Evolutionary conservation across 257 asterid species (phyloP).

Genomic region (Nicotiana noctiflora): DNA sequence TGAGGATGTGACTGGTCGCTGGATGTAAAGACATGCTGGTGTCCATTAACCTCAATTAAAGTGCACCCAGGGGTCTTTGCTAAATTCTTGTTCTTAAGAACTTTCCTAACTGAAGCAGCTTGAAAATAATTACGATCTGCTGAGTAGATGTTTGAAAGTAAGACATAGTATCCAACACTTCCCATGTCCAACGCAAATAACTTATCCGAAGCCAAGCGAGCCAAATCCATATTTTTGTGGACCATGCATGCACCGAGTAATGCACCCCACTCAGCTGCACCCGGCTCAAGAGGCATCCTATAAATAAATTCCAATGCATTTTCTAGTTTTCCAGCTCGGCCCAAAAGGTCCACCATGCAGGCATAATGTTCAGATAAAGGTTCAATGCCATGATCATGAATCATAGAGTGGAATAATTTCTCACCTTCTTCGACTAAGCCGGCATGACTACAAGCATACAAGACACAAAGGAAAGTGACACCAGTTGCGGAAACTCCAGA

Average conservation of each 20-base stretch:
- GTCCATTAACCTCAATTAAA: slow-evolving; percentile 67
- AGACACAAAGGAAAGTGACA: slow-evolving; percentile 59
- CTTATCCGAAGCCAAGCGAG: slow-evolving; percentile 58
- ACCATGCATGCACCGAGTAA: slow-evolving; percentile 81
- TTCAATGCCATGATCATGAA: slow-evolving; percentile 40
- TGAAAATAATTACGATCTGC: slow-evolving; percentile 53
- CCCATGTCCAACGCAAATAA: slow-evolving; percentile 65
- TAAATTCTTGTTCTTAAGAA: slow-evolving; percentile 49
- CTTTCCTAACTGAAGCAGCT: slow-evolving; percentile 71
- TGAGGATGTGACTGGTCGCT: slow-evolving; percentile 59
- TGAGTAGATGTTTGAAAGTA: slow-evolving; percentile 73
- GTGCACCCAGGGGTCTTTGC: slow-evolving; percentile 73
- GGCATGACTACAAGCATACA: slow-evolving; percentile 89
- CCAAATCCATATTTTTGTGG: slow-evolving; percentile 62
- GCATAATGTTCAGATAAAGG: slow-evolving; percentile 80
- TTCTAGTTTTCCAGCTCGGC: slow-evolving; percentile 69
- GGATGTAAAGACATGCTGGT: slow-evolving; percentile 59
- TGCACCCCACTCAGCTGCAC: slow-evolving; percentile 89
- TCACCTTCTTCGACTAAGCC: slow-evolving; percentile 85
- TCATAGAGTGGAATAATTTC: slow-evolving; percentile 51
- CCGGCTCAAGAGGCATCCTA: slow-evolving; percentile 56
- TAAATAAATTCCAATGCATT: slow-evolving; percentile 56
- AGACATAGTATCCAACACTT: slow-evolving; percentile 69
- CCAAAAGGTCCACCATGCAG: slow-evolving; percentile 87
- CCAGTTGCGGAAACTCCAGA: slow-evolving; percentile 48